phyloP scores from a whole-genome alignment of 176 grass and related monocot genomes.

The Aegilops bicornis region DNA sequence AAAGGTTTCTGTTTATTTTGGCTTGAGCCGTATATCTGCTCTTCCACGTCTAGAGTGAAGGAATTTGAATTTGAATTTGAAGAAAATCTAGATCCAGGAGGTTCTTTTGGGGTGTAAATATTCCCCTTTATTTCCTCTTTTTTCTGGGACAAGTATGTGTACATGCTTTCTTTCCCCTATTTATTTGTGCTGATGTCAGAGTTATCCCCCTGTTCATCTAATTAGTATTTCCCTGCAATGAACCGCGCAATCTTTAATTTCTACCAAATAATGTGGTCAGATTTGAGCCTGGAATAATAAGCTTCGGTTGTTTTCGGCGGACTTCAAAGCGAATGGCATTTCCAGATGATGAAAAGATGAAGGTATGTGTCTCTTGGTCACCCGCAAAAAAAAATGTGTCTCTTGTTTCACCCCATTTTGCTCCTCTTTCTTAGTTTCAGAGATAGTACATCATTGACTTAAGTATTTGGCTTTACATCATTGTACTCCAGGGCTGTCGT shows the following conservation, averaged over 20 bases:
- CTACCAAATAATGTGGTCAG: constrained; percentile 4
- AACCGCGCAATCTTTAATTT: constrained; percentile 1
- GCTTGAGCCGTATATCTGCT: neutral
- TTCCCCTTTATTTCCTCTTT: neutral
- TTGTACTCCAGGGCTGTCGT: constrained; percentile 47
- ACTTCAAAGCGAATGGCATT: constrained; percentile 42
- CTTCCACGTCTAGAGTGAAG: neutral
- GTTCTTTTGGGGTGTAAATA: neutral
- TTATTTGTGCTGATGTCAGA: neutral
- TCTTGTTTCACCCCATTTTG: neutral
- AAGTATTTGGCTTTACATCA: constrained; percentile 7
- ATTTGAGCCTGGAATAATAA: constrained; percentile 1
- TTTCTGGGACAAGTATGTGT: neutral
- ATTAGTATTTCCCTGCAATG: neutral
- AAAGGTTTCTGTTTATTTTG: neutral
- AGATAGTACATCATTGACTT: neutral
- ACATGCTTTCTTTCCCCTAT: neutral
- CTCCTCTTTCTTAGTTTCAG: neutral
- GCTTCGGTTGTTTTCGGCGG: neutral
- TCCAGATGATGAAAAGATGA: constrained; percentile 60
- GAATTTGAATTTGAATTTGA: neutral
- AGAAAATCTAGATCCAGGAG: neutral
- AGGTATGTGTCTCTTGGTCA: constrained; percentile 32
- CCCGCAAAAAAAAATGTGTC: neutral
- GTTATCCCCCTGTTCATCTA: neutral